phyloP scores from a whole-genome alignment of 2,329 filamentous ascomycete species.

The Fulvia fulva region DNA sequence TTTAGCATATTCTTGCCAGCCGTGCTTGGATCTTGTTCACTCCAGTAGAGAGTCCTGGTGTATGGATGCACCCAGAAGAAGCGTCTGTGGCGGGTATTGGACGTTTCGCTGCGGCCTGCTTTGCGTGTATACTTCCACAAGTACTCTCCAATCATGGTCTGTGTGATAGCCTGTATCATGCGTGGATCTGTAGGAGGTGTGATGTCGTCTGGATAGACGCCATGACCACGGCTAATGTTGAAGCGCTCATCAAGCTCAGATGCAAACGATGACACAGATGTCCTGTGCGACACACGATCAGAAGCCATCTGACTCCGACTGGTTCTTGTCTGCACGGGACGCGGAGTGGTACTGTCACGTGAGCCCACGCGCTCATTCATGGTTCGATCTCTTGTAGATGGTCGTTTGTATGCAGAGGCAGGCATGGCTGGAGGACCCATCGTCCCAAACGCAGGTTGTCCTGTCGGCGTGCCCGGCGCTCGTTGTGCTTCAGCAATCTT shows the following conservation, averaged over 20 bases:
- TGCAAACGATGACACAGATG: conserved; percentile 90
- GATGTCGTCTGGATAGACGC: conserved; percentile 58
- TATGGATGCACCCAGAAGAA: conserved; percentile 99
- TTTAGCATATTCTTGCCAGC: conserved; percentile 73
- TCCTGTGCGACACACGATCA: conserved; percentile 52
- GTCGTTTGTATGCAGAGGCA: conserved; percentile 64
- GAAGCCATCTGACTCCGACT: conserved; percentile 30
- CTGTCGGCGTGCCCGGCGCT: conserved; percentile 36
- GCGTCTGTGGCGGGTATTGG: conserved; percentile 81
- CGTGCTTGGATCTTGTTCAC: conserved; percentile 76
- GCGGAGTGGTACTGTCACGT: conserved; percentile 55
- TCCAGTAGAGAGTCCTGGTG: conserved; percentile 95
- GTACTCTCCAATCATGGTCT: conserved; percentile 99
- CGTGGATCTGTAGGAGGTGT: conserved; percentile 75
- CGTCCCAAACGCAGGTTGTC: conserved; percentile 35
- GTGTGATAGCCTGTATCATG: conserved; percentile 98
- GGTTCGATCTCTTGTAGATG: conserved; percentile 25
- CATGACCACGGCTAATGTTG: conserved; percentile 60
- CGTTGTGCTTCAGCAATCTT: conserved; percentile 75
- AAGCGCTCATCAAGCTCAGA: conserved; percentile 92
- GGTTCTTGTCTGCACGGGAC: conserved; percentile 42
- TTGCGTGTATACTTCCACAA: conserved; percentile 99
- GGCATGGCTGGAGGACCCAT: conserved; percentile 88
- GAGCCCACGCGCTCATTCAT: conserved; percentile 20
- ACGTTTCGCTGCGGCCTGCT: conserved; percentile 82